phyloP scores from a whole-genome alignment of 2,329 filamentous ascomycete species.

The Colletotrichum tabaci region DNA sequence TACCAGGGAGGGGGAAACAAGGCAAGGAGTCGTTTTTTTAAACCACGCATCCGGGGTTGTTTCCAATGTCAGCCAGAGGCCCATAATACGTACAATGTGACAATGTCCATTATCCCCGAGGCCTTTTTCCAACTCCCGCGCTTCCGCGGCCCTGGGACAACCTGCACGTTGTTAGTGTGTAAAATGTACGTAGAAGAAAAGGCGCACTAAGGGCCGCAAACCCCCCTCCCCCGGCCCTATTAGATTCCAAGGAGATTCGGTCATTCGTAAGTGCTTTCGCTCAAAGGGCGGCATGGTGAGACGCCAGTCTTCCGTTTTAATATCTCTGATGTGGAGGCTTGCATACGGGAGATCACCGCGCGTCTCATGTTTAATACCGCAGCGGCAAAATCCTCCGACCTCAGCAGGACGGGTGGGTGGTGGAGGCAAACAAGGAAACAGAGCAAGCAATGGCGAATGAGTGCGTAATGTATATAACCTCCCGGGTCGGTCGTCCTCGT shows the following conservation, averaged over 20 bases:
- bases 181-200: not conserved
- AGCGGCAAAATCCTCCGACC: constrained; percentile 23
- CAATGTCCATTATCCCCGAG: not conserved
- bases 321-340: constrained; percentile 36
- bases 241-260: not conserved
- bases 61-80: not conserved
- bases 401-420: constrained; percentile 1
- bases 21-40: not conserved
- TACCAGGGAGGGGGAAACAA: not conserved
- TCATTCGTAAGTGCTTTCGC: not conserved
- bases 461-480: constrained; percentile 19
- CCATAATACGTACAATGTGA: not conserved
- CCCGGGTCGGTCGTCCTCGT: not conserved
- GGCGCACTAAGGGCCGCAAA: not conserved
- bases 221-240: not conserved
- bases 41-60: constrained; percentile 11
- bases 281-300: constrained; percentile 15
- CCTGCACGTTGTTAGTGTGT: not conserved
- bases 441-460: not conserved
- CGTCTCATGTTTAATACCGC: constrained; percentile 38
- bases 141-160: constrained; percentile 12
- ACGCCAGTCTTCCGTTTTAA: constrained; percentile 22
- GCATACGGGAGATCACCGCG: constrained; percentile 41
- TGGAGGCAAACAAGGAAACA: constrained; percentile 11
- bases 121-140: not conserved